phyloP scores from a whole-genome alignment of 2,329 filamentous ascomycete species.

The Ramichloridium luteum region DNA sequence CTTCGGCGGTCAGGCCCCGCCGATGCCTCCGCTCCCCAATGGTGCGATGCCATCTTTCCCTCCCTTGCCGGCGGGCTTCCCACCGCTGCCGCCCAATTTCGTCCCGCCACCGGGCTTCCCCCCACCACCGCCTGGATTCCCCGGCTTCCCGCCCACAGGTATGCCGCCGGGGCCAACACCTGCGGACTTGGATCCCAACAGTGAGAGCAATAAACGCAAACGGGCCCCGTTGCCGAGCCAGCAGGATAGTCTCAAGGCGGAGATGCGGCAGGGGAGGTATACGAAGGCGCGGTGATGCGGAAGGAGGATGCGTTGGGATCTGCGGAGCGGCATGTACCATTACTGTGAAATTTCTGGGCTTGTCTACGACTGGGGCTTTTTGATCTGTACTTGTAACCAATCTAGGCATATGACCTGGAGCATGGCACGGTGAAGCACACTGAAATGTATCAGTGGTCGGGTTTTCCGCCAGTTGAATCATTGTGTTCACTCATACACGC shows the following conservation, averaged over 20 bases:
- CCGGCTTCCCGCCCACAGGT: conserved; percentile 15
- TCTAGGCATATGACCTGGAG: no score
- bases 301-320: no score
- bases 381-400: no score
- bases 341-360: no score
- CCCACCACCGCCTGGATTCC: conserved; percentile 16
- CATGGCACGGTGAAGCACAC: no score
- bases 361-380: no score
- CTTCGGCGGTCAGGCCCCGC: conserved; percentile 17
- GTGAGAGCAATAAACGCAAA: conserved; percentile 33
- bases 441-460: no score
- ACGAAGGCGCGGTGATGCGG: conserved; percentile 29
- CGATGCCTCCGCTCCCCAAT: conserved; percentile 18
- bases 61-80: conserved; percentile 13
- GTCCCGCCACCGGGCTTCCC: conserved; percentile 22
- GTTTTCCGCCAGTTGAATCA: no score
- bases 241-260: conserved; percentile 65
- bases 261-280: conserved; percentile 51
- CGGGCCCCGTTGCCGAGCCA: conserved; percentile 69
- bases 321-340: no score
- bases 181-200: conserved; percentile 19
- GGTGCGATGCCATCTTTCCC: conserved; percentile 16
- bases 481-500: no score
- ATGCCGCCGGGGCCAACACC: conserved; percentile 5
- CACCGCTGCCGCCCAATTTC: conserved; percentile 22